Evolutionary conservation across 768 basidiomycete species (phyloP).

Genomic region (Dioszegia hungarica): DNA sequence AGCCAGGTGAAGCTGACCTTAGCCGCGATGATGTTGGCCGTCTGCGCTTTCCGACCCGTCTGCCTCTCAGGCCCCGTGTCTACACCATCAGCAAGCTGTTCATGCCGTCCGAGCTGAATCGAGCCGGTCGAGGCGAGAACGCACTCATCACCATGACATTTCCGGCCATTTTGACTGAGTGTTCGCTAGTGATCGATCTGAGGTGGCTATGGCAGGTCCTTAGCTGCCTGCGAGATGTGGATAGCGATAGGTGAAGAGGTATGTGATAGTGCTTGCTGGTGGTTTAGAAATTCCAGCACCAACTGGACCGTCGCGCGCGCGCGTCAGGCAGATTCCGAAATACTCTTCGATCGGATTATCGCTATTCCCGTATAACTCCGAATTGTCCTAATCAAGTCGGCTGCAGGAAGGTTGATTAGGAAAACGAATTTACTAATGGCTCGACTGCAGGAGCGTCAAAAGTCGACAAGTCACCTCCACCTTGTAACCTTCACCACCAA

Average conservation of each 20-base stretch:
- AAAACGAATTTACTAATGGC: too few species aligned
- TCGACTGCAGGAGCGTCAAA: too few species aligned
- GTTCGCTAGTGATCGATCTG: neutral
- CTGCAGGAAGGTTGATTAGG: too few species aligned
- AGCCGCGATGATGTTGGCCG: conserved; percentile 93
- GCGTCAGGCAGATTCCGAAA: neutral
- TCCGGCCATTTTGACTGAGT: conserved; percentile 24
- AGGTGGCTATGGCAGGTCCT: neutral
- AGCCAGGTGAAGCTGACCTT: conserved; percentile 58
- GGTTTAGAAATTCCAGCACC: conserved; percentile 8
- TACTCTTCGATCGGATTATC: neutral
- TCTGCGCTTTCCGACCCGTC: conserved; percentile 89
- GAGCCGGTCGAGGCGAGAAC: conserved; percentile 1
- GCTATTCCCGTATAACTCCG: conserved; percentile 1
- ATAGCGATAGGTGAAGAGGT: neutral
- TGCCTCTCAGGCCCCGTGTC: conserved; percentile 92
- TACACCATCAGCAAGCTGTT: conserved; percentile 41
- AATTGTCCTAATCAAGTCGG: neutral
- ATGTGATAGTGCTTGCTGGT: neutral
- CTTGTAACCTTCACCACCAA: too few species aligned
- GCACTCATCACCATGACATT: conserved; percentile 48
- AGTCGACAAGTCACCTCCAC: too few species aligned
- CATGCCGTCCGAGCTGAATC: neutral
- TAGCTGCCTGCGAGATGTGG: neutral
- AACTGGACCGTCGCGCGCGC: neutral